Percentiles rank a stretch among this genome's conserved stretches.
Evolutionary conservation across 225 moss, liverwort and hornwort genomes (phyloP).

Genomic region (Bryoerythrophyllum caledonicum): DNA sequence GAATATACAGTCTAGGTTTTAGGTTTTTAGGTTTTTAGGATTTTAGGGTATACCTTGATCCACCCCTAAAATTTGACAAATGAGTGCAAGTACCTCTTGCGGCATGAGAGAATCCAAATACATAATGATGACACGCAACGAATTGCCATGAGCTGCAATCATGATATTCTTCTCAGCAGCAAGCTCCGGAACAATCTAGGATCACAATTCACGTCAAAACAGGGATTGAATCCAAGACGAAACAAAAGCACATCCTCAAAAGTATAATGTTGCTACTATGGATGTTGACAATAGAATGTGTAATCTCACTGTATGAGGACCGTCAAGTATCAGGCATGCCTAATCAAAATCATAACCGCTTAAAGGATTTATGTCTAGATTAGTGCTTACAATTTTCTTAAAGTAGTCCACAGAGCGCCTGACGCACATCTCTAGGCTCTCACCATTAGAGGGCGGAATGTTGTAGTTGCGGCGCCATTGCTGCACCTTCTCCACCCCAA

Average conservation of each 20-base stretch:
- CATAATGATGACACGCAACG: conserved; percentile 80
- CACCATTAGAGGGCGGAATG: conserved; percentile 77
- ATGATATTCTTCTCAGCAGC: conserved; percentile 66
- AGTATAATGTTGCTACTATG: too few species aligned
- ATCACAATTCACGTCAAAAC: too few species aligned
- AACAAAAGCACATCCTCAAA: too few species aligned
- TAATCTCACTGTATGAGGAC: too few species aligned
- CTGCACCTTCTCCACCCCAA: conserved; percentile 65
- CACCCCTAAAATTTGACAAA: not conserved
- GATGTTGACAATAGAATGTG: too few species aligned
- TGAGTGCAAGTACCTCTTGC: conserved; percentile 43
- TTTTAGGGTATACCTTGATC: too few species aligned
- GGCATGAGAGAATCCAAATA: conserved; percentile 81
- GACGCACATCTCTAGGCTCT: conserved; percentile 82
- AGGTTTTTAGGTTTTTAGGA: too few species aligned
- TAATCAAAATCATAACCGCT: too few species aligned
- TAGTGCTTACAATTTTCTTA: conserved; percentile 31
- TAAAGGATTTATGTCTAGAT: too few species aligned
- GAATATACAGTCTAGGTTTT: too few species aligned
- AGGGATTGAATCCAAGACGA: too few species aligned
- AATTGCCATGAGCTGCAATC: conserved; percentile 84
- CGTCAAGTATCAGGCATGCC: too few species aligned
- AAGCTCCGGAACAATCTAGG: conserved; percentile 69
- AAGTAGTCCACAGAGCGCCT: conserved; percentile 79
- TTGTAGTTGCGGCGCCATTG: conserved; percentile 79